Conservation (phyloP, 441 rosid genomes). For the Capsella rubella region DNA sequence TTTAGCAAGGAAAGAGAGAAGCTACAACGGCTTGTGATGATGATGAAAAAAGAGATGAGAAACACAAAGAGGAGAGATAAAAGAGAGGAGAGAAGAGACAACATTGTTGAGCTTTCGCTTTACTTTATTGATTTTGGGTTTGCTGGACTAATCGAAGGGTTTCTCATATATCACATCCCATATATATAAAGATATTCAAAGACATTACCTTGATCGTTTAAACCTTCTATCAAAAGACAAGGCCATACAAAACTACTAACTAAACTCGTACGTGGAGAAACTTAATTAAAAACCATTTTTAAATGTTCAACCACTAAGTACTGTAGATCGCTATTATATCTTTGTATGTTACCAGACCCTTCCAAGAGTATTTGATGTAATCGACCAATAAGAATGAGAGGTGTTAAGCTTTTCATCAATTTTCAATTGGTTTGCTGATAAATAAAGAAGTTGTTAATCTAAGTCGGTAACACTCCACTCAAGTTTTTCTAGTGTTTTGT, state of each 20-base stretch:
- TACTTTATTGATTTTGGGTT: background rate
- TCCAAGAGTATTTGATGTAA: background rate
- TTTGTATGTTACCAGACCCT: background rate
- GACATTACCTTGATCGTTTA: background rate
- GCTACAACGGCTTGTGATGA: slow-evolving; percentile 16
- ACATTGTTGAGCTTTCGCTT: background rate
- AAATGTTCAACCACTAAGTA: background rate
- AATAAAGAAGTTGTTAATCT: background rate
- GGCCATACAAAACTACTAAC: background rate
- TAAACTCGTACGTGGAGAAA: background rate
- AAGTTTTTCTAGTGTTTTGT: background rate
- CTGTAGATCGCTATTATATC: background rate
- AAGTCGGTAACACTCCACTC: background rate
- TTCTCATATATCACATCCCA: background rate
- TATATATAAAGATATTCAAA: background rate
- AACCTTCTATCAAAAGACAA: background rate
- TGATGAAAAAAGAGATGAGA: slow-evolving; percentile 14
- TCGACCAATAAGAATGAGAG: background rate
- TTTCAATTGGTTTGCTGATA: background rate
- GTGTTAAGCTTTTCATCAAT: no score
- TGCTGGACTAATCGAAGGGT: background rate
- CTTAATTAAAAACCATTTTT: background rate
- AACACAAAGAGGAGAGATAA: background rate
- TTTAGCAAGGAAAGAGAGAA: background rate
- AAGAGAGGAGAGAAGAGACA: background rate